phyloP scores from a whole-genome alignment of 805 yeast genomes.

The Schwanniomyces sp. region DNA sequence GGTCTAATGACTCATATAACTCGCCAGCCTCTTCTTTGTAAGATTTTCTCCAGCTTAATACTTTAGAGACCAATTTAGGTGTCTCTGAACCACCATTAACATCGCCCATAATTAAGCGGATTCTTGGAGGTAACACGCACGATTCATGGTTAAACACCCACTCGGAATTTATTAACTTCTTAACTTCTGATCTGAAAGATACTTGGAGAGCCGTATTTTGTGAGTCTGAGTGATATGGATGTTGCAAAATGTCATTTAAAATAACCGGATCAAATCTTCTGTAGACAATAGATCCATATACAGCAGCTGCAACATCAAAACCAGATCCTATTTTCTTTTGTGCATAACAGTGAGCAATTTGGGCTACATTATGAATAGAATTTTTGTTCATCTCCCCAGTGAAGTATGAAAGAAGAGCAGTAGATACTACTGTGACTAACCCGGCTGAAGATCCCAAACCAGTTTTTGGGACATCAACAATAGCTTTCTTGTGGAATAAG shows the following conservation, averaged over 20 bases:
- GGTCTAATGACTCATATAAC: conserved; percentile 57
- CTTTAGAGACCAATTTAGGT: conserved; percentile 80
- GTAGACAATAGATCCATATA: conserved; percentile 84
- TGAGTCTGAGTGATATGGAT: conserved; percentile 1
- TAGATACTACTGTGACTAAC: conserved; percentile 73
- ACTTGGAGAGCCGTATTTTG: conserved; percentile 17
- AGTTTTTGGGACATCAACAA: conserved; percentile 81
- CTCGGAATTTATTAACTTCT: conserved; percentile 39
- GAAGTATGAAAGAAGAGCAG: conserved; percentile 61
- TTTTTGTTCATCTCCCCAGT: conserved; percentile 28
- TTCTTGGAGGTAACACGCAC: conserved; percentile 65
- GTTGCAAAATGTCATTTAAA: conserved; percentile 39
- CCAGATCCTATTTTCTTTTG: conserved; percentile 97
- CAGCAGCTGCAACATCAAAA: conserved; percentile 95
- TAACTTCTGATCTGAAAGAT: conserved; percentile 19
- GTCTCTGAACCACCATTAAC: conserved; percentile 92
- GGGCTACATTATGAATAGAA: conserved; percentile 79
- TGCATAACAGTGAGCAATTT: conserved; percentile 88
- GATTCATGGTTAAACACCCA: conserved; percentile 64
- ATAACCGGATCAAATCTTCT: conserved; percentile 66
- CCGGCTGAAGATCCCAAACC: conserved; percentile 98
- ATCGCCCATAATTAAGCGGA: conserved; percentile 87
- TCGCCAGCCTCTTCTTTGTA: conserved; percentile 49
- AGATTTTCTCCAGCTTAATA: conserved; percentile 64
- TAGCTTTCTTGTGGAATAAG: conserved; percentile 57